Base-by-base conservation (phyloP, 352 stramenopile genomes). In the Pythium phragmitis region DNA sequence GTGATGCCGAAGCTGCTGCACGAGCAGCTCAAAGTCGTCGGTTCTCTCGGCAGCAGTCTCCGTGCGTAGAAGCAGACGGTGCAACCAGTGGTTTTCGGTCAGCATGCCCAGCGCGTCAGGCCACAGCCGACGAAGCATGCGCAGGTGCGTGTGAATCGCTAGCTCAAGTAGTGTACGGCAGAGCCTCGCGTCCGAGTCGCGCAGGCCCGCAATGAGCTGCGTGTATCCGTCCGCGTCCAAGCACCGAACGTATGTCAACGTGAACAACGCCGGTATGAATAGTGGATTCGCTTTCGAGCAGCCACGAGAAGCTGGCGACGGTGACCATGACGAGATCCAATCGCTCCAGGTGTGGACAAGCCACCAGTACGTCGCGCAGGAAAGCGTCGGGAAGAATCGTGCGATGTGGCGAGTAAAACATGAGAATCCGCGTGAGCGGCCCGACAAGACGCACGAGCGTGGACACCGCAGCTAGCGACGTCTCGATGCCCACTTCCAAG, bases 281-380 rank as follows among this genome's bases (percentile, higher is more conserved):
- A 3, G 19, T 4, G 7, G 19, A 12, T 2, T 39, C 4, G 50
- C 23, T 41, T 3, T 28, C 23, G 6, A 52, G 11, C 16, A 61
- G 21, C 54, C 54, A 61, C 21, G 54, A 19, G 23, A 61, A 61
- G 42, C 42, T 43, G 3, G 39, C 5, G 16, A 61, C 7, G 9
- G 41, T 52, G 42, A 61, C 30, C 23, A 33, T 19, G 11, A 28
- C 17, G 14, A 61, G 42, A 41, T 61, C 54, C 2, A 61, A 9
- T 36, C 54, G 54, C 41, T 51, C 28, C 16, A 61, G 54, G 17
- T 43, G 21, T 17, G 54, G 54, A 36, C 54, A 61, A 2, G 17
- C 17, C 0, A 42, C 41, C 13, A 61, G 39, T 16, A 52, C 54
- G 13, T 51, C 39, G 12, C 23, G 33, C 13, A 61, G 7, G 36